Conservation (phyloP, 225 moss, liverwort and hornwort genomes). For the Marchantia paleacea region DNA sequence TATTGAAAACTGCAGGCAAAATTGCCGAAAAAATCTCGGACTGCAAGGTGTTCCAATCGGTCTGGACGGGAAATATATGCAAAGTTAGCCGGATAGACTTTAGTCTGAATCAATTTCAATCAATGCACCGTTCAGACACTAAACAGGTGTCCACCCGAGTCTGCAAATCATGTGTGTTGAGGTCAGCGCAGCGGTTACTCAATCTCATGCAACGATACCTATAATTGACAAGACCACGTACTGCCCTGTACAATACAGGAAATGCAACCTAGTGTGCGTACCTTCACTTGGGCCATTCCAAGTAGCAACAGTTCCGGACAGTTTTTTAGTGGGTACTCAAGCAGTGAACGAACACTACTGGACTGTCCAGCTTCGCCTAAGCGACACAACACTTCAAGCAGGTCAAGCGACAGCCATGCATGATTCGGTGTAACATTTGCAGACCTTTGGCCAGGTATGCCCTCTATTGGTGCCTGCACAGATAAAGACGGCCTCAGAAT, state of each 20-base stretch:
- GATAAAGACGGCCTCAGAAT: neutral
- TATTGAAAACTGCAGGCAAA: slow-evolving; percentile 41
- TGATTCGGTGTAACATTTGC: slow-evolving; percentile 48
- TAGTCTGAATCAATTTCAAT: too few relatives aligned
- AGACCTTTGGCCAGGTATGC: slow-evolving; percentile 27
- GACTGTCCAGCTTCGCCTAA: slow-evolving; percentile 77
- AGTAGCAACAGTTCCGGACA: slow-evolving; percentile 78
- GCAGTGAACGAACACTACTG: slow-evolving; percentile 58
- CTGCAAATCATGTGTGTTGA: too few relatives aligned
- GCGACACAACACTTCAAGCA: slow-evolving; percentile 70
- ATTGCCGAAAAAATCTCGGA: slow-evolving; percentile 41
- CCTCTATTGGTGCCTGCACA: slow-evolving; percentile 39
- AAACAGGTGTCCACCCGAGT: too few relatives aligned
- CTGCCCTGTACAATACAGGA: neutral
- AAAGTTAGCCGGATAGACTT: too few relatives aligned
- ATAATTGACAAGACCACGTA: neutral
- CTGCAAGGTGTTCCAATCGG: slow-evolving; percentile 43
- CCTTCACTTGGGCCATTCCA: slow-evolving; percentile 81
- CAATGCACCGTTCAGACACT: too few relatives aligned
- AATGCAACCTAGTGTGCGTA: slow-evolving; percentile 2
- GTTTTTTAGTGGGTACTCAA: slow-evolving; percentile 62
- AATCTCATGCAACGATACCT: too few relatives aligned
- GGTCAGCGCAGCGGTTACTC: too few relatives aligned
- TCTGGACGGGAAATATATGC: slow-evolving; percentile 22
- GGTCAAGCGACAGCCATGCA: slow-evolving; percentile 87